These are phyloP conservation scores for Candida berthetii DNA, from an alignment of 805 yeast species.

Conservation along the genomic window DNA sequence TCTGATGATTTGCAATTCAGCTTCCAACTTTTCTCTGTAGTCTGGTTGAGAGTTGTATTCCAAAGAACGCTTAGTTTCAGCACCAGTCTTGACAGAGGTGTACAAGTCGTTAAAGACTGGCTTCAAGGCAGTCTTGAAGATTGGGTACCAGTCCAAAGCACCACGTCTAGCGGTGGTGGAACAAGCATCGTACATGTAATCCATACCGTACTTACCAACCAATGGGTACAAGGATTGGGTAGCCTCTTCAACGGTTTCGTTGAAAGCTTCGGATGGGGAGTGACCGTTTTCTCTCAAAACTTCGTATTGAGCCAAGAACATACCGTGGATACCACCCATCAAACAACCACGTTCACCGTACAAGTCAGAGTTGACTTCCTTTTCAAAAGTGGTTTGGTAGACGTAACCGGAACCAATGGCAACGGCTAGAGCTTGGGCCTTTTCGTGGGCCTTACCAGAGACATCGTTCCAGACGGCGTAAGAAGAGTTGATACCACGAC, in stretches of 20 bases:
- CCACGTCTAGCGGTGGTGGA: conserved; percentile 99
- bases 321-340: conserved; percentile 99
- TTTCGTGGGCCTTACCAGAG: conserved; percentile 98
- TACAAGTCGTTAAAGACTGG: conserved; percentile 97
- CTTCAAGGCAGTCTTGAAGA: conserved; percentile 97
- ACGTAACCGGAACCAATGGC: conserved; percentile 99
- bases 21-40: conserved; percentile 94
- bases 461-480: conserved; percentile 99
- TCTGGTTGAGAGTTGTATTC: conserved; percentile 98
- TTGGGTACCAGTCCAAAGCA: conserved; percentile 99
- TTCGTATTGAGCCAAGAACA: conserved; percentile 99
- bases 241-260: conserved; percentile 99
- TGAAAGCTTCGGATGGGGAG: conserved; percentile 99
- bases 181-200: conserved; percentile 99
- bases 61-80: conserved; percentile 96
- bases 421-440: conserved; percentile 96
- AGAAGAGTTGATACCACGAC: conserved; percentile 99
- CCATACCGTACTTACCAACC: conserved; percentile 99
- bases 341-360: conserved; percentile 99
- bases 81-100: conserved; percentile 91
- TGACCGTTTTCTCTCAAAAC: conserved; percentile 99
- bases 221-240: conserved; percentile 99
- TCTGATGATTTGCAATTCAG: conserved; percentile 90
- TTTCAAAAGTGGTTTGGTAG: conserved; percentile 98
- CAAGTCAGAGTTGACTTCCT: conserved; percentile 97